These are phyloP conservation scores for Metschnikowia kofuensis DNA, from an alignment of 805 yeast genomes.

Conservation along the genomic window DNA sequence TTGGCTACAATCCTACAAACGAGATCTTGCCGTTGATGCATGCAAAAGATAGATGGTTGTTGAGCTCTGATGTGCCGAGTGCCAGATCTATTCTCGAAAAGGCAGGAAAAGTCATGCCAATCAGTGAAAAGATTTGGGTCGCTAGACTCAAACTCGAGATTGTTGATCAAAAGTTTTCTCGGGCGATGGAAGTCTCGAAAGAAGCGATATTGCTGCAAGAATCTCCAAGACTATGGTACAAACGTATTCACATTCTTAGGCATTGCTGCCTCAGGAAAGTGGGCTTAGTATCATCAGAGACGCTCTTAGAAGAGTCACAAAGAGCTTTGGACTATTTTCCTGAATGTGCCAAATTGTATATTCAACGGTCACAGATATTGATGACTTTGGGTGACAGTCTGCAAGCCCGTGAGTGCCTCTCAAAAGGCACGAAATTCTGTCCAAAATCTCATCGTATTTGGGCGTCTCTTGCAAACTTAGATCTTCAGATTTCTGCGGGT, in stretches of 20 bases:
- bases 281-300: conserved; percentile 7
- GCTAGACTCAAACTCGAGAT: conserved; percentile 69
- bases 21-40: conserved; percentile 62
- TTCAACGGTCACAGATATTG: conserved; percentile 62
- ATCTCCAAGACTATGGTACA: conserved; percentile 57
- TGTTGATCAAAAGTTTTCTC: conserved; percentile 28
- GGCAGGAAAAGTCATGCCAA: conserved; percentile 44
- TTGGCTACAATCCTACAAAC: conserved; percentile 45
- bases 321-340: conserved; percentile 52
- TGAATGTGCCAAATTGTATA: conserved; percentile 47
- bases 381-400: conserved; percentile 21
- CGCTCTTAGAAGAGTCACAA: conserved; percentile 31
- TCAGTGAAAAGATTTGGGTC: conserved; percentile 59
- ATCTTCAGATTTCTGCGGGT: conserved; percentile 34
- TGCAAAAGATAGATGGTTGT: conserved; percentile 65
- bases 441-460: conserved; percentile 50
- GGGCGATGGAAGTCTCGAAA: conserved; percentile 35
- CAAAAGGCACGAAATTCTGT: conserved; percentile 48
- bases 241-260: conserved; percentile 53
- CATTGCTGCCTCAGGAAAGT: conserved; percentile 23
- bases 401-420: conserved; percentile 47
- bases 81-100: conserved; percentile 54
- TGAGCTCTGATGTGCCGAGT: conserved; percentile 42
- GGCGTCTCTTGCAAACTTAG: conserved; percentile 49
- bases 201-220: conserved; percentile 8